Percentiles rank a stretch among this genome's conserved stretches.
Evolutionary conservation across 2,329 filamentous ascomycete species (phyloP).

Genomic region (Neofusicoccum sp.): DNA sequence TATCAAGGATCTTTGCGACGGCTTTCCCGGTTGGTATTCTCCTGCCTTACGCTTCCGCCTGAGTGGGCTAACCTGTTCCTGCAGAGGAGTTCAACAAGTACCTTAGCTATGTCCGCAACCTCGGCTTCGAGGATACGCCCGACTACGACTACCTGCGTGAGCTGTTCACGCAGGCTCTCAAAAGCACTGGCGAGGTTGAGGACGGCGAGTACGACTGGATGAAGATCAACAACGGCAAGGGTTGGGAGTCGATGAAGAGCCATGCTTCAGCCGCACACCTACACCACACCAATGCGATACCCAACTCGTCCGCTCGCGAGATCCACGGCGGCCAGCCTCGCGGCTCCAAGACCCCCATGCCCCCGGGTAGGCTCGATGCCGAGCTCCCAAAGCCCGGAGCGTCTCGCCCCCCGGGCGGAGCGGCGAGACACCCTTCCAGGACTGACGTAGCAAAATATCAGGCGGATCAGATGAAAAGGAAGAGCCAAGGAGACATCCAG

Average conservation of each 20-base stretch:
- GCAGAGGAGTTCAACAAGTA: constrained; percentile 96
- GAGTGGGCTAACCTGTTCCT: constrained; percentile 32
- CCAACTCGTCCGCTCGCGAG: constrained; percentile 82
- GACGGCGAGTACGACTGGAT: constrained; percentile 99
- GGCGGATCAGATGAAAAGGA: constrained; percentile 58
- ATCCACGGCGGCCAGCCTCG: constrained; percentile 73
- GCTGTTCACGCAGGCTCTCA: constrained; percentile 92
- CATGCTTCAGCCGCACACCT: constrained; percentile 73
- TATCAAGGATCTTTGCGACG: constrained; percentile 95
- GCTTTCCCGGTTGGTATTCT: constrained; percentile 69
- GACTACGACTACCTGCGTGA: constrained; percentile 98
- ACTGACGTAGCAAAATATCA: constrained; percentile 32
- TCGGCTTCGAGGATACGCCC: constrained; percentile 96
- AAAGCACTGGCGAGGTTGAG: constrained; percentile 91
- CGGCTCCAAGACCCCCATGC: constrained; percentile 56
- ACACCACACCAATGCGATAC: constrained; percentile 76
- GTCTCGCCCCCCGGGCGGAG: constrained; percentile 49
- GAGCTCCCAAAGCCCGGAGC: constrained; percentile 63
- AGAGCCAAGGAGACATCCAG: constrained; percentile 75
- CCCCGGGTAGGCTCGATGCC: constrained; percentile 48
- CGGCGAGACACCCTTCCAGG: constrained; percentile 18
- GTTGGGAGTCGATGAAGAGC: constrained; percentile 80
- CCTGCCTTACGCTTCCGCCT: background rate
- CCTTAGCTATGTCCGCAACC: constrained; percentile 92
- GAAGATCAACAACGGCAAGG: constrained; percentile 93